A percentile compares a stretch with the other conserved stretches of the same genome.
Evolutionary conservation across 2,329 filamentous ascomycete species (phyloP).

Genomic region (Neopestalotiopsis sp.): DNA sequence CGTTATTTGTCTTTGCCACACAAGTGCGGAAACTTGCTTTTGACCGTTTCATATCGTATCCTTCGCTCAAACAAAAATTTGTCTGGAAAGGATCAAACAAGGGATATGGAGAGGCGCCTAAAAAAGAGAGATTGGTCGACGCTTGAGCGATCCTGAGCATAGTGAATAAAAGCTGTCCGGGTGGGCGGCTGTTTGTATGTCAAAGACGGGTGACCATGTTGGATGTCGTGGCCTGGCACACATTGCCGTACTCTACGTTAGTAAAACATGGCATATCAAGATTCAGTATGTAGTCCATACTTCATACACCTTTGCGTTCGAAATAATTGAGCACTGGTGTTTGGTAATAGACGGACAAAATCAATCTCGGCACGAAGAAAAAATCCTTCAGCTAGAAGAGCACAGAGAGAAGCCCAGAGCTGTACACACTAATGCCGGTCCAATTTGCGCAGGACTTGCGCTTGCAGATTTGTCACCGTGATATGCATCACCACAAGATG

Average conservation of each 20-base stretch:
- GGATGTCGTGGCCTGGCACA: background rate
- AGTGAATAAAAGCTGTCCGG: background rate
- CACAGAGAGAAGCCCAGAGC: slow-evolving; percentile 48
- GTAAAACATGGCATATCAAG: background rate
- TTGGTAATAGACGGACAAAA: slow-evolving; percentile 65
- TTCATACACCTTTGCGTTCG: slow-evolving; percentile 64
- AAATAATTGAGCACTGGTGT: slow-evolving; percentile 54
- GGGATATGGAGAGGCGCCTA: background rate
- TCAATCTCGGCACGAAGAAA: slow-evolving; percentile 56
- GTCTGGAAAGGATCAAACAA: background rate
- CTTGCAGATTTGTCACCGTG: slow-evolving; percentile 8
- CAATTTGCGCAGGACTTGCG: slow-evolving; percentile 12
- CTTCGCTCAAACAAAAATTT: background rate
- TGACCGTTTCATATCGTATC: background rate
- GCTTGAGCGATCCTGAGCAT: background rate
- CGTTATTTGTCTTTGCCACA: background rate
- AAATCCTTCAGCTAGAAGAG: slow-evolving; percentile 53
- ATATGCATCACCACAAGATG: background rate
- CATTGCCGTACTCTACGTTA: background rate
- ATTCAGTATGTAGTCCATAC: slow-evolving; percentile 58
- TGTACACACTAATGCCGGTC: slow-evolving; percentile 58
- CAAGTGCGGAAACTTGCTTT: background rate
- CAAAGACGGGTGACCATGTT: too few relatives aligned
- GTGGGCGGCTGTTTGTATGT: too few relatives aligned
- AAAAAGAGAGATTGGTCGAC: background rate